Evolutionary conservation across 2,329 filamentous ascomycete genomes (phyloP).

Genomic region (Fusarium agapanthi): DNA sequence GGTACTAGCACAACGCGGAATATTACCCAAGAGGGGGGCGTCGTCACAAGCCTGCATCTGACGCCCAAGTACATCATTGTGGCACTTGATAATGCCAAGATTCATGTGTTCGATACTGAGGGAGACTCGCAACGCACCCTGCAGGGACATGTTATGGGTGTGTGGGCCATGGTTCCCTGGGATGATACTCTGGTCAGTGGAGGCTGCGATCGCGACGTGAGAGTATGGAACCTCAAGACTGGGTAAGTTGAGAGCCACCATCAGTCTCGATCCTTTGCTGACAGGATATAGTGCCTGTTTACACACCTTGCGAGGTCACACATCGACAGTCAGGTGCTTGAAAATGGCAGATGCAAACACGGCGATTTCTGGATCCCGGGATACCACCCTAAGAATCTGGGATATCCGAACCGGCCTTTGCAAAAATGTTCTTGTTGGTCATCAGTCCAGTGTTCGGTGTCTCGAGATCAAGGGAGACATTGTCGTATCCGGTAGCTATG

Average conservation of each 20-base stretch:
- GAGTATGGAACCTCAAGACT: conserved; percentile 95
- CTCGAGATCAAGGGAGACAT: conserved; percentile 96
- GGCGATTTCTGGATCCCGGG: conserved; percentile 94
- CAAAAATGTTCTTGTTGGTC: conserved; percentile 89
- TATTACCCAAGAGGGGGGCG: conserved; percentile 95
- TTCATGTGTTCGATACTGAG: conserved; percentile 95
- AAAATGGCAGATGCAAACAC: conserved; percentile 97
- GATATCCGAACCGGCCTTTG: conserved; percentile 89
- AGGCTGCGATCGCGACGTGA: conserved; percentile 94
- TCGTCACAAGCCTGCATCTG: conserved; percentile 93
- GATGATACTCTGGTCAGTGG: conserved; percentile 94
- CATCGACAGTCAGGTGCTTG: conserved; percentile 93
- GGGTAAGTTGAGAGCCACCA: conserved; percentile 67
- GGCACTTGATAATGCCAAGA: conserved; percentile 96
- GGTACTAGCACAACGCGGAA: conserved; percentile 85
- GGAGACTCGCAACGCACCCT: conserved; percentile 89
- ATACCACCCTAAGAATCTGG: conserved; percentile 95
- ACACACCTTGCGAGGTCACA: conserved; percentile 90
- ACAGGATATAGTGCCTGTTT: conserved; percentile 67
- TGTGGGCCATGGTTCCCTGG: conserved; percentile 99
- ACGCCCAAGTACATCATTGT: conserved; percentile 98
- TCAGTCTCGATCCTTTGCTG: conserved; percentile 16
- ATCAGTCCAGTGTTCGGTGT: conserved; percentile 94
- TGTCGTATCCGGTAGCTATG: conserved; percentile 97
- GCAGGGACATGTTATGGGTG: conserved; percentile 97